Evolutionary conservation across 2,329 filamentous ascomycete genomes (phyloP).

Genomic region (Sphaerulina musiva): DNA sequence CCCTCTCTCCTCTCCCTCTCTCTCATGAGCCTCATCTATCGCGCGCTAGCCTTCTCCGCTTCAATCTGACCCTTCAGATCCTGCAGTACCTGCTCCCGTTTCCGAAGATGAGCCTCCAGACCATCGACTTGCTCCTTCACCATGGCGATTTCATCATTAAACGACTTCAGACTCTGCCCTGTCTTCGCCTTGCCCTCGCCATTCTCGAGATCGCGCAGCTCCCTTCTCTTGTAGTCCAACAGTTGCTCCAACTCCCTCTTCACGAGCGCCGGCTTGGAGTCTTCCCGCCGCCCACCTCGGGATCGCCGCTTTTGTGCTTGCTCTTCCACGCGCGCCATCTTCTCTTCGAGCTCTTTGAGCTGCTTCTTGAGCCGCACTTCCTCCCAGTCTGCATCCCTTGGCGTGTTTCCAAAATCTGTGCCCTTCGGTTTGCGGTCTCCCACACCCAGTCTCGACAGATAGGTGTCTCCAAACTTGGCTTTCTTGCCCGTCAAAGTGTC

Average conservation of each 20-base stretch:
- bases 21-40: constrained; percentile 5
- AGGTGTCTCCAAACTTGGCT: constrained; percentile 95
- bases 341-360: constrained; percentile 78
- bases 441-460: constrained; percentile 79
- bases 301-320: constrained; percentile 48
- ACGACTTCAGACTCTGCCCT: constrained; percentile 66
- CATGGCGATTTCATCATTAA: constrained; percentile 77
- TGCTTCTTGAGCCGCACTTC: constrained; percentile 93
- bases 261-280: constrained; percentile 80
- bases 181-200: constrained; percentile 62
- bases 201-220: constrained; percentile 67
- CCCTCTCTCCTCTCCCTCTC: neutral
- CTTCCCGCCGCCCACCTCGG: constrained; percentile 47
- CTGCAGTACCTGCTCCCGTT: constrained; percentile 67
- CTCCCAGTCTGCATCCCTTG: constrained; percentile 90
- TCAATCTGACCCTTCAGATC: constrained; percentile 78
- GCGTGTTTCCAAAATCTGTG: constrained; percentile 81
- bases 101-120: constrained; percentile 72
- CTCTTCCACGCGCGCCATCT: constrained; percentile 76
- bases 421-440: constrained; percentile 70
- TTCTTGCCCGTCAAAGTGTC: constrained; percentile 80
- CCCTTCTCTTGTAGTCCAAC: constrained; percentile 86
- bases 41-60: constrained; percentile 51
- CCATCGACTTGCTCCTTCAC: constrained; percentile 95
- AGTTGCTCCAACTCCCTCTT: constrained; percentile 92